Conservation (phyloP, 2,329 filamentous ascomycete genomes). For the Botrytis byssoidea region DNA sequence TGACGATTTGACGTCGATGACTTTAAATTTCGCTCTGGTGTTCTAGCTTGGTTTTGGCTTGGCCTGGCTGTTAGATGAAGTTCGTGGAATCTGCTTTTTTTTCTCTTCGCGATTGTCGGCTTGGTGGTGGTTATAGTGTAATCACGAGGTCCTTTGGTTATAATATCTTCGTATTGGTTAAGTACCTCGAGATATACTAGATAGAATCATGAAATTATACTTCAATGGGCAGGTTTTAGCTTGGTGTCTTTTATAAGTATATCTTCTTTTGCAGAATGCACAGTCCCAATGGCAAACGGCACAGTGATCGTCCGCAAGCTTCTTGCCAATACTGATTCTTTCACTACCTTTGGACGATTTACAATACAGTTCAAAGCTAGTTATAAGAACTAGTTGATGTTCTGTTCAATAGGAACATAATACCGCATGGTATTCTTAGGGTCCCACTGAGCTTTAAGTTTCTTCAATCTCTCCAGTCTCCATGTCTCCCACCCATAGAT, state of each 20-base stretch:
- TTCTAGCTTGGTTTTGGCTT: neutral
- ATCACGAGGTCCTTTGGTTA: neutral
- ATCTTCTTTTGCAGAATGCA: neutral
- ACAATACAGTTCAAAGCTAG: neutral
- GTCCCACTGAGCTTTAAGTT: constrained; percentile 51
- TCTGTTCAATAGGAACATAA: constrained; percentile 34
- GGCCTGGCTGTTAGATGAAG: neutral
- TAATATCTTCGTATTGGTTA: neutral
- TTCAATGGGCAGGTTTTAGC: neutral
- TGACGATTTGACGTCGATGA: neutral
- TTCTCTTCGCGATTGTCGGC: neutral
- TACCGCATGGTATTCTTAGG: constrained; percentile 46
- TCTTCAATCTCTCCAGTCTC: constrained; percentile 46
- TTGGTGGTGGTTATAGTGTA: neutral
- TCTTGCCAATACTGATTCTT: neutral
- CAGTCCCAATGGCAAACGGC: neutral
- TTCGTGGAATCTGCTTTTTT: neutral
- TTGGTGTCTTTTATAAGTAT: neutral
- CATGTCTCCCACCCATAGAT: constrained; percentile 51
- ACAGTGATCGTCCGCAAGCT: neutral
- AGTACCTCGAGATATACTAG: neutral
- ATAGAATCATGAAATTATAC: neutral
- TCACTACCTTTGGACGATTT: neutral
- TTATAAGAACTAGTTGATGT: too few species aligned
- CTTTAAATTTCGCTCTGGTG: neutral